Conservation (phyloP, 2,329 filamentous ascomycete genomes). For the Teratosphaeria gauchensis region DNA sequence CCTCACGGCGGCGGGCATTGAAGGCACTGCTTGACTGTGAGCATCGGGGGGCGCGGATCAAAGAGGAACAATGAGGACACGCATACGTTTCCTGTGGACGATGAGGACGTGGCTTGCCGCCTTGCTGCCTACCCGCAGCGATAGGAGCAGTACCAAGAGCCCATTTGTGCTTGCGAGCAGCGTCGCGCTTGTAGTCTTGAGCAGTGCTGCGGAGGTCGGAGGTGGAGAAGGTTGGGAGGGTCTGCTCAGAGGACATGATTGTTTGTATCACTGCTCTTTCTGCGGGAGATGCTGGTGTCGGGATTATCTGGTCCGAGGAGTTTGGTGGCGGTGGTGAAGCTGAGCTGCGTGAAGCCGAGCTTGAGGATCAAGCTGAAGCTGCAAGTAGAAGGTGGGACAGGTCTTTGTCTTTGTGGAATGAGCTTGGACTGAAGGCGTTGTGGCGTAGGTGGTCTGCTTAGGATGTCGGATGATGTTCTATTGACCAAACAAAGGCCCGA, state of each 20-base stretch:
- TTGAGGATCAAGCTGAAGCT: neutral
- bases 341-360: neutral
- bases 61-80: neutral
- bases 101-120: constrained; percentile 24
- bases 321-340: neutral
- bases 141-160: constrained; percentile 30
- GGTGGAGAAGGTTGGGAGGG: constrained; percentile 30
- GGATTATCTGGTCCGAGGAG: neutral
- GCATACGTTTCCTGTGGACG: constrained; percentile 26
- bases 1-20: constrained; percentile 19
- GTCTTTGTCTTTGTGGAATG: neutral
- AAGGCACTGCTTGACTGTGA: constrained; percentile 13
- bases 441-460: neutral
- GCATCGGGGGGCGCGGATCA: neutral
- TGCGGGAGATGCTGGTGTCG: neutral
- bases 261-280: neutral
- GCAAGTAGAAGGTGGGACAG: neutral
- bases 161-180: constrained; percentile 43
- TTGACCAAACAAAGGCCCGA: neutral
- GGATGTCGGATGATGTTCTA: neutral
- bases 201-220: constrained; percentile 46
- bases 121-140: constrained; percentile 16
- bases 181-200: constrained; percentile 43
- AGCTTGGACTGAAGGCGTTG: neutral
- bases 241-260: constrained; percentile 37